Conservation (phyloP, 106 monocot species). For the Iris macrosiphon region DNA sequence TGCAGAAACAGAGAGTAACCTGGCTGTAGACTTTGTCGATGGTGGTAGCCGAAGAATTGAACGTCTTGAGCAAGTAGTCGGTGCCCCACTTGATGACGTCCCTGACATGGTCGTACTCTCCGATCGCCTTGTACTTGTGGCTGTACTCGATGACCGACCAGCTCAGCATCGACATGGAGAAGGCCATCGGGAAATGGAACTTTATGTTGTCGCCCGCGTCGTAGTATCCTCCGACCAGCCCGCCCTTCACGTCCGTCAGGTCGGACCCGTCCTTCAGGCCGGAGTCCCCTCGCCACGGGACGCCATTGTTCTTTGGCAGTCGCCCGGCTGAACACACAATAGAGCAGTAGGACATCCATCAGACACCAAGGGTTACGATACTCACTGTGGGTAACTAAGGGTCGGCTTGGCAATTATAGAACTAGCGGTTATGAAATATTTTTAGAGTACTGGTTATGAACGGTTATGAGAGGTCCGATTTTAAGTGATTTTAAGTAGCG, state of each 20-base stretch:
- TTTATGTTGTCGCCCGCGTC: conserved; percentile 58
- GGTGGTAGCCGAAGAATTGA: conserved; percentile 38
- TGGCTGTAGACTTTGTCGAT: conserved; percentile 30
- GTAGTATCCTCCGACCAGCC: conserved; percentile 48
- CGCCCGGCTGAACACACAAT: conserved; percentile 11
- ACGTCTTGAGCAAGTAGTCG: conserved; percentile 40
- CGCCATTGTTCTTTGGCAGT: conserved; percentile 25
- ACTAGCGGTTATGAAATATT: too few relatives aligned
- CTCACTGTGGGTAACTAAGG: too few relatives aligned
- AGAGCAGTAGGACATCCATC: not conserved
- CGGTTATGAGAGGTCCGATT: too few relatives aligned
- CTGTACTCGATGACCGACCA: conserved; percentile 52
- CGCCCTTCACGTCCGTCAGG: conserved; percentile 15
- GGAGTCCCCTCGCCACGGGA: conserved; percentile 26
- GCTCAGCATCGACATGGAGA: conserved; percentile 35
- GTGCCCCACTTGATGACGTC: conserved; percentile 48
- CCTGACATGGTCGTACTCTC: conserved; percentile 36
- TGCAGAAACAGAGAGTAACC: not conserved
- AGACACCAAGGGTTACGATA: too few relatives aligned
- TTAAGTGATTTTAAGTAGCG: too few relatives aligned
- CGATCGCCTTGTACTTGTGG: conserved; percentile 33
- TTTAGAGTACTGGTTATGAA: too few relatives aligned
- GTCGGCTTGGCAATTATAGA: too few relatives aligned
- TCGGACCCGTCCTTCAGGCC: conserved; percentile 18
- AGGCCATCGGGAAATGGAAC: conserved; percentile 45